phyloP scores from a whole-genome alignment of 805 yeast genomes.

The Isabelozyma rhagii region DNA sequence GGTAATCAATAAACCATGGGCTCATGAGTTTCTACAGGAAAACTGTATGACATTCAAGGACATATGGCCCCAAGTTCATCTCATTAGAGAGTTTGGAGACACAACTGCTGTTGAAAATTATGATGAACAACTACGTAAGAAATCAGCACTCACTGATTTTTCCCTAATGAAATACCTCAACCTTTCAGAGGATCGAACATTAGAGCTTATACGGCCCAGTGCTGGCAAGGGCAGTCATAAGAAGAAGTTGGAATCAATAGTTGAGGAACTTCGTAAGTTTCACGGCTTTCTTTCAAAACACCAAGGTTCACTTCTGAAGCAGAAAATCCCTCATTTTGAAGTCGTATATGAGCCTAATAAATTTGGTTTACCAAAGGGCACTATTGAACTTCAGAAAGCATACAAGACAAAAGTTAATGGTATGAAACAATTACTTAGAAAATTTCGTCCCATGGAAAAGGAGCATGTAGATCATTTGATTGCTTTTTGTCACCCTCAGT shows the following conservation, averaged over 20 bases:
- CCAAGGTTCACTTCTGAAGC: constrained; percentile 15
- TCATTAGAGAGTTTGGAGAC: constrained; percentile 20
- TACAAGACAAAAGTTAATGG: constrained; percentile 20
- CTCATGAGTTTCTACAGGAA: constrained; percentile 13
- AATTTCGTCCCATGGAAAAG: constrained; percentile 18
- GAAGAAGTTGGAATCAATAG: constrained; percentile 1
- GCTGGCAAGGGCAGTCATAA: not conserved
- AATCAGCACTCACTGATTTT: not conserved
- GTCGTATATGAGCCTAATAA: constrained; percentile 27
- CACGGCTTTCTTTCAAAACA: constrained; percentile 18
- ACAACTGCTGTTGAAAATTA: not conserved
- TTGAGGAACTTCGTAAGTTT: constrained; percentile 10
- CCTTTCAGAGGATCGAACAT: not conserved
- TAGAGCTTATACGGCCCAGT: not conserved
- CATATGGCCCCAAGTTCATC: constrained; percentile 35
- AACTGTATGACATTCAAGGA: constrained; percentile 18
- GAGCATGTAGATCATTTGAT: constrained; percentile 13
- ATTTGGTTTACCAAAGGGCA: constrained; percentile 29
- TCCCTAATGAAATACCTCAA: constrained; percentile 12
- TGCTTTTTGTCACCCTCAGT: not conserved
- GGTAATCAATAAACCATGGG: constrained; percentile 14
- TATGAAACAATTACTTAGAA: constrained; percentile 15
- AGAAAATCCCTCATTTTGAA: constrained; percentile 28
- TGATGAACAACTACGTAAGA: not conserved
- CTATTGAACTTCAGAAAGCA: constrained; percentile 21